Evolutionary conservation across 257 asterid genomes (phyloP), one percentile per base, ranked within the genome.

Genomic region (Coffea eugenioides): DNA sequence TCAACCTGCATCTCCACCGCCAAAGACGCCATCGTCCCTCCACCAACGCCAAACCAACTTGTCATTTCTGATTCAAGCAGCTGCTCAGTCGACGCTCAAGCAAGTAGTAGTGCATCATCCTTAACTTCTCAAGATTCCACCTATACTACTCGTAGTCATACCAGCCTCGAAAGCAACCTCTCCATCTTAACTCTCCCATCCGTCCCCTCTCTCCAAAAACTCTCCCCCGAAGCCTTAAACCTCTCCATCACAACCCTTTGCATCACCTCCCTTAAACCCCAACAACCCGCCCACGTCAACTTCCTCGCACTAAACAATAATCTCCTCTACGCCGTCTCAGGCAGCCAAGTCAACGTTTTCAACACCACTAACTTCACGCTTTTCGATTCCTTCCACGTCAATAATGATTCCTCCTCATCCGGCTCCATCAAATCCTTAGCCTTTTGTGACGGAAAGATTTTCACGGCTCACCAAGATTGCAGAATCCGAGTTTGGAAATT

Each of bases 391-490:
- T 90, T 95, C 79, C 80, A 73, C 13, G 66, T 18, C 80, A 84
- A 41, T 11, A 56, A 20, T 56, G 64, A 56, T 3, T 56, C 3
- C 20, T 56, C 64, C 64, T 9, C 80, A 11, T 81, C 89, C 15
- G 97, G 94, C 21, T 77, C 95, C 12, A 88, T 88, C 72, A 95
- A 95, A 70, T 93, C 97, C 52, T 68, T 93, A 16, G 80, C 84
- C 5, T 93, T 95, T 71, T 49, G 59, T 57, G 71, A 75, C 69
- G 93, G 88, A 8, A 89, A 84, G 48, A 74, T 93, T 41, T 88
- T 90, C 89, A 91, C 94, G 1, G 95, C 98, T 0, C 98, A 95
- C 57, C 98, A 95, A 69, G 97, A 94, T 70, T 82, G 97, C 71
- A 90, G 79, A 75, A 93, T 94, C 86, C 86, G 95, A 1, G 91